Percentiles rank a stretch among this genome's conserved stretches.
Conservation (phyloP, 345 rosid genomes). For the Citrus sinensis region DVS_A1.0 CM039168.1:20552001-20552500, state of each 20-base stretch:
- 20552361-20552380: constrained; percentile 97
- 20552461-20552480: constrained; percentile 95
- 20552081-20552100: not conserved
- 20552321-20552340: constrained; percentile 99
- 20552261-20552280: constrained; percentile 91
- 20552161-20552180: not conserved
- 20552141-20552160: not conserved
- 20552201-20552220: constrained; percentile 96
- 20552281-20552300: constrained; percentile 98
- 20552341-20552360: constrained; percentile 97
- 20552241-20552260: constrained; percentile 89
- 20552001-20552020: not conserved
- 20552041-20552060: not conserved
- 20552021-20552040: not conserved
- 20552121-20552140: not conserved
- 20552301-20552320: constrained; percentile 94
- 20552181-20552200: constrained; percentile 51
- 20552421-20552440: constrained; percentile 92
- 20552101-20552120: constrained; percentile 1
- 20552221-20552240: constrained; percentile 87
- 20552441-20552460: constrained; percentile 99
- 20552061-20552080: not conserved
- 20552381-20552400: constrained; percentile 85
- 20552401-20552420: constrained; percentile 92
- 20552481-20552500: constrained; percentile 75